Percentiles rank a stretch among this genome's conserved stretches.
These are phyloP conservation scores for Trichosporon faecale DNA, from an alignment of 1,284 basidiomycete genomes.

Conservation along the genomic window DNA sequence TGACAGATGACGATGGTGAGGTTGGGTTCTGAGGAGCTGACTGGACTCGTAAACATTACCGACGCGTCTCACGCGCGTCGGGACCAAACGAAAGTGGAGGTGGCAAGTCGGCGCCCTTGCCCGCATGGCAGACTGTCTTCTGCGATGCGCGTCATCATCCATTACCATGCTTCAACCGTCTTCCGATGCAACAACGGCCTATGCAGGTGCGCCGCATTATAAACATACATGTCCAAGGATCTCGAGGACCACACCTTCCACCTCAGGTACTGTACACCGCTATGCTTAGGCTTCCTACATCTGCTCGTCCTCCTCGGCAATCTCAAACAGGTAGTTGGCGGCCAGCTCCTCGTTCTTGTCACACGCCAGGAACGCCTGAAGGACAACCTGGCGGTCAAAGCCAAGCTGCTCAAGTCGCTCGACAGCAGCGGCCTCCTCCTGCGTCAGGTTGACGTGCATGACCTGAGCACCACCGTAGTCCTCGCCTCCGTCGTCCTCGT, in stretches of 20 bases:
- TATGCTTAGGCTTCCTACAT: conserved; percentile 19
- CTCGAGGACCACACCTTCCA: conserved; percentile 2
- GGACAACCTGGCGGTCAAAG: conserved; percentile 70
- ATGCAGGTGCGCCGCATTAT: conserved; percentile 1
- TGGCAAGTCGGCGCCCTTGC: background rate
- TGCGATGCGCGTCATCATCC: background rate
- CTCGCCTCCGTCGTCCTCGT: conserved; percentile 54
- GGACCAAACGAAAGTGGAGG: conserved; percentile 17
- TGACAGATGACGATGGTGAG: background rate
- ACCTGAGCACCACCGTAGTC: conserved; percentile 60
- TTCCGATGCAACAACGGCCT: background rate
- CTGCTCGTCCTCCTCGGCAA: conserved; percentile 60
- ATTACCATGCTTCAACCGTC: background rate
- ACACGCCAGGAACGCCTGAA: conserved; percentile 85
- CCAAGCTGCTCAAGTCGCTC: conserved; percentile 78
- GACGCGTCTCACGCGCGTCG: conserved; percentile 17
- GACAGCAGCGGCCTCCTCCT: conserved; percentile 81
- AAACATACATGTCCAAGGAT: conserved; percentile 19
- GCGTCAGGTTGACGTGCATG: conserved; percentile 65
- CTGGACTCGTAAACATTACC: conserved; percentile 14
- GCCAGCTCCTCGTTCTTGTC: conserved; percentile 94
- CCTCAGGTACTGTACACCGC: conserved; percentile 9
- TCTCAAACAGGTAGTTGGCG: conserved; percentile 84
- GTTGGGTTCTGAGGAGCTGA: background rate
- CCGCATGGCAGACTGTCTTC: background rate